These are phyloP conservation scores for Tricholoma matsutake DNA, from an alignment of 768 basidiomycete genomes.

Conservation along the genomic window DNA sequence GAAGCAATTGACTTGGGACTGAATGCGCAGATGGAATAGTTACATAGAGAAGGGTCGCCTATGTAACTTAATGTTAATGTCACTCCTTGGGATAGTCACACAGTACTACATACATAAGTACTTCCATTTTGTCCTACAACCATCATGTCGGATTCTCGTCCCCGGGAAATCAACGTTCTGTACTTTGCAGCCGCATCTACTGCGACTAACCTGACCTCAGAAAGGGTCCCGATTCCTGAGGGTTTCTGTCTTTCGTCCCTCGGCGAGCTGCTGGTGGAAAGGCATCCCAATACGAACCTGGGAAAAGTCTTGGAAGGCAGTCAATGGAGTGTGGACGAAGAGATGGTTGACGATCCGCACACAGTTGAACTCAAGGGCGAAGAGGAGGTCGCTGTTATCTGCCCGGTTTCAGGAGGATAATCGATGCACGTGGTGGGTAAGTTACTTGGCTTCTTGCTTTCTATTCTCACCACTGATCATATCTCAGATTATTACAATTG, in stretches of 20 bases:
- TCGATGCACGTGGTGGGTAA: slow-evolving; percentile 1
- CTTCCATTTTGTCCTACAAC: background rate
- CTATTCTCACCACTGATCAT: background rate
- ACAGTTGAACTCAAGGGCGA: slow-evolving; percentile 54
- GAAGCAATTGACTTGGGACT: slow-evolving; percentile 23
- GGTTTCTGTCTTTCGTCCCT: slow-evolving; percentile 50
- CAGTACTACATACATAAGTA: background rate
- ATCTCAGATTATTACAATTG: background rate
- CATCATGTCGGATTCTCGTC: slow-evolving; percentile 11
- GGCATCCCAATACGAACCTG: slow-evolving; percentile 51
- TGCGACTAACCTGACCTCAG: slow-evolving; percentile 53
- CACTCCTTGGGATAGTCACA: background rate
- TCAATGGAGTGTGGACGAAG: slow-evolving; percentile 78
- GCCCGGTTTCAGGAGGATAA: slow-evolving; percentile 79
- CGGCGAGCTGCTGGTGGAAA: slow-evolving; percentile 46
- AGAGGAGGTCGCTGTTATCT: slow-evolving; percentile 78
- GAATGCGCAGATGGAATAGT: background rate
- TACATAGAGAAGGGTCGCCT: too few species aligned
- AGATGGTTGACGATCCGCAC: slow-evolving; percentile 69
- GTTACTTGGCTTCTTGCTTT: background rate
- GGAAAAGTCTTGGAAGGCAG: slow-evolving; percentile 53
- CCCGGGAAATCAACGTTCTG: slow-evolving; percentile 41
- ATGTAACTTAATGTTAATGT: background rate
- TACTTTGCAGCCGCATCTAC: slow-evolving; percentile 70
- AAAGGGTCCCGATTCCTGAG: slow-evolving; percentile 49